Percentiles rank a stretch among this genome's conserved stretches.
Conservation (phyloP, 2,329 filamentous ascomycete species). For the Tothia fuscella region DNA sequence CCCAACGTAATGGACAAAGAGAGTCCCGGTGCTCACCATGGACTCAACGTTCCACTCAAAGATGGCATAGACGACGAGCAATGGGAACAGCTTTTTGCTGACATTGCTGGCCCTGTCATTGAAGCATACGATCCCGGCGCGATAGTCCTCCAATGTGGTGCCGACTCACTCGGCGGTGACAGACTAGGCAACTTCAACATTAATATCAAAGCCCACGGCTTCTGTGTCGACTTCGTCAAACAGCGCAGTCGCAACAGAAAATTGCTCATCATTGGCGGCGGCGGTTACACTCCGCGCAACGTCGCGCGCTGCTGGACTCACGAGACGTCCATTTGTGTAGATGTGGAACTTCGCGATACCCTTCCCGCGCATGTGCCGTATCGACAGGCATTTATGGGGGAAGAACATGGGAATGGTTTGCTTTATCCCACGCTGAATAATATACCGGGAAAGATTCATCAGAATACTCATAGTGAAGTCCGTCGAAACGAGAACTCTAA, state of each 20-base stretch:
- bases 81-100: slow-evolving; percentile 76
- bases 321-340: slow-evolving; percentile 84
- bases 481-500: too few relatives aligned
- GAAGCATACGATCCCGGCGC: slow-evolving; percentile 77
- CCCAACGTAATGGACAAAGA: slow-evolving; percentile 26
- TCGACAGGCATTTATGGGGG: slow-evolving; percentile 69
- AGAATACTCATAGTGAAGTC: slow-evolving; percentile 69
- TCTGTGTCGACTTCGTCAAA: slow-evolving; percentile 84
- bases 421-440: slow-evolving; percentile 84
- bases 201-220: slow-evolving; percentile 86
- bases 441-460: slow-evolving; percentile 47
- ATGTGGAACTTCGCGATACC: slow-evolving; percentile 55
- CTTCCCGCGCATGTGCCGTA: slow-evolving; percentile 76
- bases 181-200: slow-evolving; percentile 92
- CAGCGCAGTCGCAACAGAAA: slow-evolving; percentile 63
- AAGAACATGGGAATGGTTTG: slow-evolving; percentile 56
- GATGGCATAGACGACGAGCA: slow-evolving; percentile 87
- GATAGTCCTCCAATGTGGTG: slow-evolving; percentile 91
- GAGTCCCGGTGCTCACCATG: slow-evolving; percentile 60
- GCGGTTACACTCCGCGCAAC: slow-evolving; percentile 92
- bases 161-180: slow-evolving; percentile 88
- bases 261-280: slow-evolving; percentile 82
- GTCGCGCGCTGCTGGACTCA: slow-evolving; percentile 95
- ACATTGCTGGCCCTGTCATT: slow-evolving; percentile 65
- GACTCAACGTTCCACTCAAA: slow-evolving; percentile 79